Evolutionary conservation across 1,284 basidiomycete species (phyloP).

Genomic region (Boletus smithii): DNA sequence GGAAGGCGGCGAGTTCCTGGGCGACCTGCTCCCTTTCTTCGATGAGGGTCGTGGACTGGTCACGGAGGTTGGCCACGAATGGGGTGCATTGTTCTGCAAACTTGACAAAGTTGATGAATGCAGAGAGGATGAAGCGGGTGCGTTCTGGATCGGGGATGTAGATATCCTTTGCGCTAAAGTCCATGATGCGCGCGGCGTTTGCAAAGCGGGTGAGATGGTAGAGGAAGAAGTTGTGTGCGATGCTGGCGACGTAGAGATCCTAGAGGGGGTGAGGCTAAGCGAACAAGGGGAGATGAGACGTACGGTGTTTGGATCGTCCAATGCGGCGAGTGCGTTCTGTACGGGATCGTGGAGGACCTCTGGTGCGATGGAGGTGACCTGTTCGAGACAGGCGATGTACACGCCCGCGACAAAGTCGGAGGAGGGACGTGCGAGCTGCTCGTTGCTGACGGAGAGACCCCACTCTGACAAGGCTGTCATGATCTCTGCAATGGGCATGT

Average conservation of each 20-base stretch:
- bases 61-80: slow-evolving; percentile 58
- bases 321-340: slow-evolving; percentile 50
- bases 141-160: slow-evolving; percentile 68
- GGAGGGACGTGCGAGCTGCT: slow-evolving; percentile 69
- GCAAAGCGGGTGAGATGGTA: slow-evolving; percentile 72
- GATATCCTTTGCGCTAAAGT: slow-evolving; percentile 76
- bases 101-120: slow-evolving; percentile 90
- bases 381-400: slow-evolving; percentile 66
- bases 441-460: slow-evolving; percentile 60
- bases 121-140: slow-evolving; percentile 73
- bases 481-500: slow-evolving; percentile 60
- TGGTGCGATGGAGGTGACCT: slow-evolving; percentile 62
- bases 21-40: slow-evolving; percentile 54
- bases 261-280: slow-evolving; percentile 25
- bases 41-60: slow-evolving; percentile 53
- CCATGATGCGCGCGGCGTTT: slow-evolving; percentile 67
- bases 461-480: slow-evolving; percentile 59
- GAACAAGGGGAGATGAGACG: slow-evolving; percentile 8
- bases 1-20: slow-evolving; percentile 50
- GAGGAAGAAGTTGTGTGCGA: slow-evolving; percentile 60
- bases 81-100: slow-evolving; percentile 74
- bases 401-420: slow-evolving; percentile 67
- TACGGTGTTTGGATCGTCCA: slow-evolving; percentile 55
- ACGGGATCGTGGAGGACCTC: slow-evolving; percentile 61
- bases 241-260: slow-evolving; percentile 61